Conservation (phyloP, 2,329 filamentous ascomycete genomes). For the Coniochaeta sp. region DNA sequence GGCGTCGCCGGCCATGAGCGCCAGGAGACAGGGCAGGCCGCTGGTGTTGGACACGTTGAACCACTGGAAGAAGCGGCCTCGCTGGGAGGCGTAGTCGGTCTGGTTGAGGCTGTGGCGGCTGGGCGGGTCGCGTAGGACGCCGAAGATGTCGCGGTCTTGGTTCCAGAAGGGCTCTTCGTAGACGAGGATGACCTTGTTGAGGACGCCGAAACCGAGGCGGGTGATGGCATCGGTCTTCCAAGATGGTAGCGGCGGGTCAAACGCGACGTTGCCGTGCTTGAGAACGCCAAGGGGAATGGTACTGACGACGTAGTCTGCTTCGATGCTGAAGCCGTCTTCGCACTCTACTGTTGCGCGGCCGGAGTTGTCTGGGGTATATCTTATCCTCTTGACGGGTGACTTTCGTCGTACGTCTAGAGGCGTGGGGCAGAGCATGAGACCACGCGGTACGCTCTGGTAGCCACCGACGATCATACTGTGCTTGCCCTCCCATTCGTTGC, state of each 20-base stretch:
- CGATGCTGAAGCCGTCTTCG: constrained; percentile 66
- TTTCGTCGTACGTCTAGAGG: constrained; percentile 71
- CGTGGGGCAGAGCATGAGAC: constrained; percentile 68
- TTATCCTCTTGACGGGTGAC: constrained; percentile 64
- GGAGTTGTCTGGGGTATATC: constrained; percentile 45
- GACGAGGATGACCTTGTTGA: constrained; percentile 93
- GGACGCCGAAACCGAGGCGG: constrained; percentile 81
- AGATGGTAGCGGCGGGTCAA: constrained; percentile 79
- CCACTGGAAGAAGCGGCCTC: constrained; percentile 95
- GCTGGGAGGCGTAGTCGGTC: constrained; percentile 66
- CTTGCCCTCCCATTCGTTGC: constrained; percentile 93
- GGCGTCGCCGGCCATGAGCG: constrained; percentile 91
- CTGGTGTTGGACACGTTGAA: constrained; percentile 92
- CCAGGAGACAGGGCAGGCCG: constrained; percentile 79
- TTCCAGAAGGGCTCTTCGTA: constrained; percentile 93
- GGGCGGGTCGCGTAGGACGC: constrained; percentile 70
- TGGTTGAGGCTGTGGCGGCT: constrained; percentile 66
- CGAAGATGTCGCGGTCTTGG: constrained; percentile 82
- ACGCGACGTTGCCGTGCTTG: constrained; percentile 74
- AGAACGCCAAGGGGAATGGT: constrained; percentile 87
- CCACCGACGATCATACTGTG: constrained; percentile 92
- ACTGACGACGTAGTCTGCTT: constrained; percentile 86
- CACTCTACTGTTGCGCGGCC: constrained; percentile 60
- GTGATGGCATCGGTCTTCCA: constrained; percentile 79
- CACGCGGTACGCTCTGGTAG: constrained; percentile 88